Evolutionary conservation across 768 basidiomycete genomes (phyloP), one percentile per base, ranked within the genome.

Genomic region (Tulasnella sp.): DNA sequence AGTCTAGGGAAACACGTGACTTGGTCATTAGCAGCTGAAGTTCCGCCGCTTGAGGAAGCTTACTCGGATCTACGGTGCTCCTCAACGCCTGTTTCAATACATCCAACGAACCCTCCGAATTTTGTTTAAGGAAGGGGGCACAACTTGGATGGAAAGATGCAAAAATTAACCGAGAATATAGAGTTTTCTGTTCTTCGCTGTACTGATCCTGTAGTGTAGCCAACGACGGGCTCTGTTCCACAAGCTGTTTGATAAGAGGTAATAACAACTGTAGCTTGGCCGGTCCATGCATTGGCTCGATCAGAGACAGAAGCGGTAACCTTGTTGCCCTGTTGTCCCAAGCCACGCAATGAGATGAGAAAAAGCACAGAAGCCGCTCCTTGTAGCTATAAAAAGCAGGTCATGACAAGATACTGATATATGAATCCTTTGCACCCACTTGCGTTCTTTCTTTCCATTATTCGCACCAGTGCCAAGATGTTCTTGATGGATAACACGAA

Each of bases 311-410:
- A 0, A 96, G 64, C 9, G 66, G 60, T 9, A 75, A 60, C 54
- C 79, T 76, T 15, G 74, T 70, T 1, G 59, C 53, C 2, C 73
- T 63, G 3, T 74, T 60, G 2, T 69, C 64, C 56, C 83, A 73
- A 3, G 76, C 73, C 41, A 73, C 71, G 56, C 83, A 70, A 62
- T 96, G 92, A 1, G 91, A 91, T 5, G 86, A 66, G 0, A 95
- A 63, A 63, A 75, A 90, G 60, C 81, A 87, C 35, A 86, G 60
- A 37, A 91, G 67, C 10, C 79, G 74, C 54, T 75, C 74, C 60
- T 78, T 85, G 63, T 80, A 79, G 48, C 87, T 88, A 34, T 5
- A 51, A 29, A 24, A 8, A n/a, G 52, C 25, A 22, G 50, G 45
- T 25, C 13, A 27, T 20, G 27, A 37, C 46, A 15, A 19, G 48